A percentile compares a stretch with the other conserved stretches of the same genome.
These are phyloP conservation scores for Yarrowia divulgata DNA, from an alignment of 805 yeast genomes.

Conservation along the genomic window DNA sequence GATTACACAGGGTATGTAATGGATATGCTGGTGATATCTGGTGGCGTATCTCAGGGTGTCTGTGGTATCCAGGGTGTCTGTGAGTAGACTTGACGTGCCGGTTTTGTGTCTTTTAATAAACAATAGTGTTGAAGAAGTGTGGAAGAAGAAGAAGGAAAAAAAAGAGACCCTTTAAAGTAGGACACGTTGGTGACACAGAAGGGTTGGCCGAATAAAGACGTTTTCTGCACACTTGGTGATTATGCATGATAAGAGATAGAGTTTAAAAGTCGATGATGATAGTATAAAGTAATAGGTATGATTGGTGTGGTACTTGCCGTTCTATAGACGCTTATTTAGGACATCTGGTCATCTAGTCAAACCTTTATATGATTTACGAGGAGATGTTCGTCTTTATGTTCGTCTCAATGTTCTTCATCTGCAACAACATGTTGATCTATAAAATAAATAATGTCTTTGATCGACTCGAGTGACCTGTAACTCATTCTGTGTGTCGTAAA, in stretches of 20 bases:
- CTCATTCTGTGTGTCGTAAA: background rate
- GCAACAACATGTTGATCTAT: conserved; percentile 10
- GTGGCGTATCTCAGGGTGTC: background rate
- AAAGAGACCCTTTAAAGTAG: background rate
- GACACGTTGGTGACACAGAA: background rate
- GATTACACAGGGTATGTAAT: background rate
- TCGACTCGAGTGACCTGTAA: background rate
- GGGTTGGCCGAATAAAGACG: background rate
- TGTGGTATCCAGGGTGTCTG: background rate
- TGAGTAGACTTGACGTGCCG: background rate
- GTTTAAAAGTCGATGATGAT: background rate
- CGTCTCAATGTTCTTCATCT: too few species aligned
- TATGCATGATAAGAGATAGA: conserved; percentile 11
- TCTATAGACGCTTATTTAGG: too few species aligned
- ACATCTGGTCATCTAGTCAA: too few species aligned
- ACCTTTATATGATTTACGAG: too few species aligned
- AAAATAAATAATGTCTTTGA: conserved; percentile 2
- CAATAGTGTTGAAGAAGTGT: background rate
- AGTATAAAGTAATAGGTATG: too few species aligned
- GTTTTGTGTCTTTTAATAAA: background rate
- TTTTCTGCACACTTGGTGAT: background rate
- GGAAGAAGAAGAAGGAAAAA: background rate
- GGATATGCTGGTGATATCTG: background rate
- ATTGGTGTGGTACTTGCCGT: too few species aligned
- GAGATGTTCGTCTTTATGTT: too few species aligned